Conservation (phyloP, 257 asterid genomes). For the Mentha longifolia region DNA sequence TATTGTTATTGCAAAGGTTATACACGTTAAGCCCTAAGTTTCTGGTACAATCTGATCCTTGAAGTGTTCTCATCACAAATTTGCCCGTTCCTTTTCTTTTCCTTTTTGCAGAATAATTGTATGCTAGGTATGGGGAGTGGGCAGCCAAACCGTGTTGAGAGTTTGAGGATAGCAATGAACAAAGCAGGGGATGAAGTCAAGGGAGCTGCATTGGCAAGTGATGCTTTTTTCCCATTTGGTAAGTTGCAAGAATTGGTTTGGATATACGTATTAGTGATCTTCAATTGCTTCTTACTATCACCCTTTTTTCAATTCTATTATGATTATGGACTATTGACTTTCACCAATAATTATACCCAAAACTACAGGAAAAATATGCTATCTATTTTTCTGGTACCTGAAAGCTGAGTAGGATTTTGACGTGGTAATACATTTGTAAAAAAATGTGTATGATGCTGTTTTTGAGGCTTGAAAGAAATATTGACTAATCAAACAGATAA, state of each 20-base stretch:
- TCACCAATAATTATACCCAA: too few species aligned
- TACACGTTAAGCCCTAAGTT: neutral
- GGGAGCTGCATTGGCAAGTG: conserved; percentile 98
- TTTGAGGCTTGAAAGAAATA: too few species aligned
- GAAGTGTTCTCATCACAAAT: conserved; percentile 16
- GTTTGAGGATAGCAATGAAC: conserved; percentile 83
- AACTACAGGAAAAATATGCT: too few species aligned
- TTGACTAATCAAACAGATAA: too few species aligned
- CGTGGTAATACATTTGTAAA: too few species aligned
- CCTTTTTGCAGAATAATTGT: conserved; percentile 64
- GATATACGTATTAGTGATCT: too few species aligned
- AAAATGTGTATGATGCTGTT: too few species aligned
- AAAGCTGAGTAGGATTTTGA: too few species aligned
- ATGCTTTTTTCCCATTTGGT: conserved; percentile 98
- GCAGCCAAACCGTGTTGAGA: conserved; percentile 93
- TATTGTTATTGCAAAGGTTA: conserved; percentile 89
- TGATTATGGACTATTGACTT: too few species aligned
- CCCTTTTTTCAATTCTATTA: too few species aligned
- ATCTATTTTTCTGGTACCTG: too few species aligned
- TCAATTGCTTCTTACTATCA: too few species aligned
- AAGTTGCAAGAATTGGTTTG: conserved; percentile 19
- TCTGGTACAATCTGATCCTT: neutral
- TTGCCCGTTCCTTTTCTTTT: neutral
- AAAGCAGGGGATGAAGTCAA: conserved; percentile 92
- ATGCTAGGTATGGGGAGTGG: conserved; percentile 99